Evolutionary conservation across 345 rosid genomes (phyloP).

Genomic region (Camelina neglecta): DNA sequence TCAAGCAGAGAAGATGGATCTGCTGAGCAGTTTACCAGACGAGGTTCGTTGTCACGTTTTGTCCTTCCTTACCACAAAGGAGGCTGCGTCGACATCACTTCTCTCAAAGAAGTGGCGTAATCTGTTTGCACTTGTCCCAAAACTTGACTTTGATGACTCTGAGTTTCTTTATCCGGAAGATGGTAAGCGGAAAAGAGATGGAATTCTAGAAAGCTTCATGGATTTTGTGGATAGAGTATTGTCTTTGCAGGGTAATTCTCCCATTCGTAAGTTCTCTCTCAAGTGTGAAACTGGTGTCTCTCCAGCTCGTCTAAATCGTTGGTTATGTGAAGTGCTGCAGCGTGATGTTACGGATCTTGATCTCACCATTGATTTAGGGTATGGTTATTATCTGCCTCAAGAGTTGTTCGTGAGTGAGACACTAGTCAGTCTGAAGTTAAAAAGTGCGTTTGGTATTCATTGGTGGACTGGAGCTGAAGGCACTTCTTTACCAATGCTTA

Average conservation of each 20-base stretch:
- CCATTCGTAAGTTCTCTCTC: slow-evolving; percentile 20
- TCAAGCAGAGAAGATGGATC: slow-evolving; percentile 23
- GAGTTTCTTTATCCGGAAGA: slow-evolving; percentile 30
- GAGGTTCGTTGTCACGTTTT: slow-evolving; percentile 21
- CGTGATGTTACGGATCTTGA: slow-evolving; percentile 23
- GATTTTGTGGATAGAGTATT: slow-evolving; percentile 4
- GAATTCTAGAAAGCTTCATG: not conserved
- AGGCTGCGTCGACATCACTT: slow-evolving; percentile 16
- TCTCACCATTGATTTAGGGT: slow-evolving; percentile 4
- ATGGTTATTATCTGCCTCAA: slow-evolving; percentile 1
- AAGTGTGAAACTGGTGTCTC: slow-evolving; percentile 12
- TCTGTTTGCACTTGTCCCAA: slow-evolving; percentile 1
- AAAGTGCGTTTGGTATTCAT: not conserved
- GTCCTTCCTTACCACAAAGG: slow-evolving; percentile 30
- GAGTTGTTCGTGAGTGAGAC: slow-evolving; percentile 27
- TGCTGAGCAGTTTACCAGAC: slow-evolving; percentile 27
- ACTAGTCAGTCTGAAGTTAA: not conserved
- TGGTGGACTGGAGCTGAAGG: slow-evolving; percentile 15
- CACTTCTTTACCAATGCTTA: slow-evolving; percentile 18
- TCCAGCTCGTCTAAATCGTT: not conserved
- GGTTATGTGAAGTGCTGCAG: slow-evolving; percentile 5
- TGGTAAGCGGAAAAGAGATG: slow-evolving; percentile 16
- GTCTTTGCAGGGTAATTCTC: slow-evolving; percentile 19
- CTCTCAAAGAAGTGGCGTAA: slow-evolving; percentile 30
- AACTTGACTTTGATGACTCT: slow-evolving; percentile 26